phyloP scores from a whole-genome alignment of 1,284 basidiomycete species.

The Naganishia albida region DNA sequence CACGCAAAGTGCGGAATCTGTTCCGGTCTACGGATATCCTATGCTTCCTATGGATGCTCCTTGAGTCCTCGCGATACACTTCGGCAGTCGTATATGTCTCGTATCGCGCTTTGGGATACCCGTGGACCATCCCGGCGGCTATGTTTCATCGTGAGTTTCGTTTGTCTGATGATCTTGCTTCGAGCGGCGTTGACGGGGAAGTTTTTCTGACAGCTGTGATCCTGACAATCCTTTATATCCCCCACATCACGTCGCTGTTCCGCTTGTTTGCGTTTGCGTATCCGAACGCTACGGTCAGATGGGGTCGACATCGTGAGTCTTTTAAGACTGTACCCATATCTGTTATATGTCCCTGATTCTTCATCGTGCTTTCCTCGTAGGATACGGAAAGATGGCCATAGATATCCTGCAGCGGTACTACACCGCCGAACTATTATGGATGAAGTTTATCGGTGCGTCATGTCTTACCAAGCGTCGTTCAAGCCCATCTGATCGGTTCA shows the following conservation, averaged over 20 bases:
- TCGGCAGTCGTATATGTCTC: conserved; percentile 14
- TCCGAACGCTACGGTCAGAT: conserved; percentile 18
- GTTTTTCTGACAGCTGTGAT: not conserved
- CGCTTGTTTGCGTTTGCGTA: conserved; percentile 25
- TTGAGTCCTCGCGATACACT: conserved; percentile 17
- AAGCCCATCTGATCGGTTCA: no score
- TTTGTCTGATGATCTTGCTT: not conserved
- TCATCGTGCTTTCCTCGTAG: not conserved
- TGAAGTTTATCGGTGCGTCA: conserved; percentile 21
- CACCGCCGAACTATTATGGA: conserved; percentile 18
- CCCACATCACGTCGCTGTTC: conserved; percentile 23
- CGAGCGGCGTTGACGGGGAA: not conserved
- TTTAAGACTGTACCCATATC: not conserved
- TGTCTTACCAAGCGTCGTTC: no score
- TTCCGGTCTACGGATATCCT: conserved; percentile 26
- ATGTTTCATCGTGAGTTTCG: conserved; percentile 14
- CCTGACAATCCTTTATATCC: conserved; percentile 15
- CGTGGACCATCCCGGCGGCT: conserved; percentile 11
- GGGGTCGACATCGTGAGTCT: conserved; percentile 16
- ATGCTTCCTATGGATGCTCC: conserved; percentile 25
- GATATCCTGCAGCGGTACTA: conserved; percentile 22
- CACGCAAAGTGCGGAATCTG: conserved; percentile 1
- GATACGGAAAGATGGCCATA: conserved; percentile 24
- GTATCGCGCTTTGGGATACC: conserved; percentile 17
- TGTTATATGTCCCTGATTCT: not conserved